Evolutionary conservation across 495 filamentous ascomycete species (phyloP).

Genomic region (Neurospora sp.): DNA sequence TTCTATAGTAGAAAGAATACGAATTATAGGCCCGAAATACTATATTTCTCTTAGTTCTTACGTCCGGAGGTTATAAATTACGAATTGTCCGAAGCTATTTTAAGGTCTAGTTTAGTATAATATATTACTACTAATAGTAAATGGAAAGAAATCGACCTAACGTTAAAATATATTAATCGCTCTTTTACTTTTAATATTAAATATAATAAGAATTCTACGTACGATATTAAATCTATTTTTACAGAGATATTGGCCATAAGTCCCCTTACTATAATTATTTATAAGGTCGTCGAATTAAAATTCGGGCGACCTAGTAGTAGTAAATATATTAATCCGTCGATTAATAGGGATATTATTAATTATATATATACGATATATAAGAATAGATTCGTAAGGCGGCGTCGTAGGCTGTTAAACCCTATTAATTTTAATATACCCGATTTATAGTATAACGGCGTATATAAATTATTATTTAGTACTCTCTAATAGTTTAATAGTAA

Average conservation of each 20-base stretch:
- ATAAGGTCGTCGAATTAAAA: neutral
- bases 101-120: neutral
- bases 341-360: too few relatives aligned
- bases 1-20: neutral
- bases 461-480: too few relatives aligned
- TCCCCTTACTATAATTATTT: neutral
- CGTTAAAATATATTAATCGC: too few relatives aligned
- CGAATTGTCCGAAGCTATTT: neutral
- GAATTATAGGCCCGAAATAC: neutral
- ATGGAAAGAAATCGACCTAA: too few relatives aligned
- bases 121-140: too few relatives aligned
- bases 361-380: too few relatives aligned
- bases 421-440: too few relatives aligned
- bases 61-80: neutral
- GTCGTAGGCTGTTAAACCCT: too few relatives aligned
- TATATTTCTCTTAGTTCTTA: neutral
- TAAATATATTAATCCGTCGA: too few relatives aligned
- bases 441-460: too few relatives aligned
- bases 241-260: neutral
- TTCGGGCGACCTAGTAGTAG: neutral
- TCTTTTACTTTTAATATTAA: neutral
- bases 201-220: neutral
- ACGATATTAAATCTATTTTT: neutral
- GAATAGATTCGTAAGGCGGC: too few relatives aligned
- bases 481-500: too few relatives aligned